These are phyloP conservation scores for Epithele typhae DNA, from an alignment of 768 basidiomycete species.

Conservation along the genomic window DNA sequence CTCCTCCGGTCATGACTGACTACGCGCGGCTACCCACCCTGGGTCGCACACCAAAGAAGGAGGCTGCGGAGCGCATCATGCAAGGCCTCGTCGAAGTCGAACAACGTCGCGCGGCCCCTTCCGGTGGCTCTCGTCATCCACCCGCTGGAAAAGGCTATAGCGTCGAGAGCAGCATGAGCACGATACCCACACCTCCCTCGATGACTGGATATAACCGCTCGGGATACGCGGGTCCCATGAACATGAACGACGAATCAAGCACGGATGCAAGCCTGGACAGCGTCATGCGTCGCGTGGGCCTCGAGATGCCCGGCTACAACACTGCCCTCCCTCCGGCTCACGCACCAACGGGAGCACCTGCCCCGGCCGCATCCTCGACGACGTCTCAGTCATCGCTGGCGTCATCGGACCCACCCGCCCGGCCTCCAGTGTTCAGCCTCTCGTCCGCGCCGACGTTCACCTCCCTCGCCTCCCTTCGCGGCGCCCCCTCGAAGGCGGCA, in stretches of 20 bases:
- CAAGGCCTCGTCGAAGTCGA: constrained; percentile 47
- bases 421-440: not conserved
- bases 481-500: not conserved
- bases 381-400: too few relatives aligned
- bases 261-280: constrained; percentile 62
- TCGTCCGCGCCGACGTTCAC: constrained; percentile 11
- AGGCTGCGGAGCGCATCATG: constrained; percentile 67
- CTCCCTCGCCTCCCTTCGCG: constrained; percentile 9
- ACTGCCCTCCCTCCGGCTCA: not conserved
- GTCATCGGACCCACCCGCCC: too few relatives aligned
- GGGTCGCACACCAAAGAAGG: constrained; percentile 65
- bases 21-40: constrained; percentile 41
- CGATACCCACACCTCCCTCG: constrained; percentile 66
- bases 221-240: constrained; percentile 24
- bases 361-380: constrained; percentile 1
- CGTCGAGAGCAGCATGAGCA: constrained; percentile 60
- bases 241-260: constrained; percentile 29
- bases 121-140: not conserved
- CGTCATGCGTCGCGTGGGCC: constrained; percentile 61
- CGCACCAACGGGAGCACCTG: too few relatives aligned
- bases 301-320: constrained; percentile 31
- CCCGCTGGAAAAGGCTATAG: constrained; percentile 6
- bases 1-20: constrained; percentile 51
- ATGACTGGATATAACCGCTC: constrained; percentile 58
- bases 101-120: constrained; percentile 10